A percentile compares a stretch with the other conserved stretches of the same genome.
phyloP scores from a whole-genome alignment of 345 rosid genomes.

The Linum trigynum region DNA sequence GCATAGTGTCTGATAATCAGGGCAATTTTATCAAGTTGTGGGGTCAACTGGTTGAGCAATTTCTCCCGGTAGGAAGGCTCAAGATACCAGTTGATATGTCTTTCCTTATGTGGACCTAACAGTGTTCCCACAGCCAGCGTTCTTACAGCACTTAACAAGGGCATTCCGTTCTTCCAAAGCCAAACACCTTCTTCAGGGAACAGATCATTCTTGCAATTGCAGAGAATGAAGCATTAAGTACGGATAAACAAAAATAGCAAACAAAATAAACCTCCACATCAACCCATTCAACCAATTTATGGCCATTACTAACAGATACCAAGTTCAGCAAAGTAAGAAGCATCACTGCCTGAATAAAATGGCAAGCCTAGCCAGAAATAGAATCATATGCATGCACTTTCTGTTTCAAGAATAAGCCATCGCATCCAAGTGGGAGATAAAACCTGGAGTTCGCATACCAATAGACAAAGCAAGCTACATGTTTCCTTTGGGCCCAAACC shows the following conservation, averaged over 20 bases:
- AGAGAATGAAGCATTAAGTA: conserved; percentile 29
- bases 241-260: background rate
- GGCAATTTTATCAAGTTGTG: conserved; percentile 79
- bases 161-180: conserved; percentile 93
- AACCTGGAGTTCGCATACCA: conserved; percentile 47
- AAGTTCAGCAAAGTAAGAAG: background rate
- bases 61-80: conserved; percentile 59
- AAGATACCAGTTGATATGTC: conserved; percentile 80
- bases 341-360: conserved; percentile 1
- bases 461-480: conserved; percentile 82
- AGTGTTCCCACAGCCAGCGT: conserved; percentile 72
- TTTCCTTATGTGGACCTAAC: conserved; percentile 79
- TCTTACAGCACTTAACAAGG: conserved; percentile 77
- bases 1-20: conserved; percentile 84
- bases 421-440: background rate
- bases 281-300: background rate
- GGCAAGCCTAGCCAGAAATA: conserved; percentile 1
- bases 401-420: conserved; percentile 2
- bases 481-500: conserved; percentile 95
- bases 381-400: background rate
- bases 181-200: conserved; percentile 88
- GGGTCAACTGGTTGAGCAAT: conserved; percentile 64
- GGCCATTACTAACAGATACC: background rate
- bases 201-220: conserved; percentile 62
- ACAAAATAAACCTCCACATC: background rate